A percentile compares a stretch with the other conserved stretches of the same genome.
These are phyloP conservation scores for Bocquillonia castaneifolia DNA, from an alignment of 441 rosid species.

Conservation along the genomic window DNA sequence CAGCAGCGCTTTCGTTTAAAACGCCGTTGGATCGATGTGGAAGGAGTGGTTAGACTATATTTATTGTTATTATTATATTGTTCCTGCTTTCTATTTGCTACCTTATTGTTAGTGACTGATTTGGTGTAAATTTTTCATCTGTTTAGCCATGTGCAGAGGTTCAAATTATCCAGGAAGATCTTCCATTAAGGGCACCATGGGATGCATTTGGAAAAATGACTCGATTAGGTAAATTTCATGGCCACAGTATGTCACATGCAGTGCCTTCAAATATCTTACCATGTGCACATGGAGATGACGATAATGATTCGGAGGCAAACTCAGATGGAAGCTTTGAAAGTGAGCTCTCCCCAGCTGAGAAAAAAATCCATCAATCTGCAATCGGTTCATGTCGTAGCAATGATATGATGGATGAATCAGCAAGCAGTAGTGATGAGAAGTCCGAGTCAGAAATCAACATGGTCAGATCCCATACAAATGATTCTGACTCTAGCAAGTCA, in stretches of 20 bases:
- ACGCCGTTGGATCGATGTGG: constrained; percentile 79
- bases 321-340: constrained; percentile 76
- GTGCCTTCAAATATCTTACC: constrained; percentile 36
- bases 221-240: constrained; percentile 38
- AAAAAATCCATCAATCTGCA: constrained; percentile 60
- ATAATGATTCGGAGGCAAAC: constrained; percentile 49
- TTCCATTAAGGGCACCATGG: constrained; percentile 66
- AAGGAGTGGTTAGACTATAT: constrained; percentile 65
- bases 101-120: constrained; percentile 16
- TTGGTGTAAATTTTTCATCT: constrained; percentile 15
- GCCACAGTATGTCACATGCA: constrained; percentile 18
- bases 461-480: constrained; percentile 28
- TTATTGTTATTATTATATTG: constrained; percentile 2
- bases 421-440: constrained; percentile 55
- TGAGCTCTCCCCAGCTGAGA: constrained; percentile 65
- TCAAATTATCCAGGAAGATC: constrained; percentile 77
- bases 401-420: constrained; percentile 39
- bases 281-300: constrained; percentile 30
- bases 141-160: constrained; percentile 77
- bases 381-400: constrained; percentile 32
- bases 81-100: constrained; percentile 6
- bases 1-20: constrained; percentile 73
- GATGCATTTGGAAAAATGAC: constrained; percentile 63
- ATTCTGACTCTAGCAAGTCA: constrained; percentile 26
- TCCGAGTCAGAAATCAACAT: constrained; percentile 34